These are phyloP conservation scores for Aspergillus novoparasiticus DNA, from an alignment of 2,329 filamentous ascomycete genomes.

Conservation along the genomic window DNA sequence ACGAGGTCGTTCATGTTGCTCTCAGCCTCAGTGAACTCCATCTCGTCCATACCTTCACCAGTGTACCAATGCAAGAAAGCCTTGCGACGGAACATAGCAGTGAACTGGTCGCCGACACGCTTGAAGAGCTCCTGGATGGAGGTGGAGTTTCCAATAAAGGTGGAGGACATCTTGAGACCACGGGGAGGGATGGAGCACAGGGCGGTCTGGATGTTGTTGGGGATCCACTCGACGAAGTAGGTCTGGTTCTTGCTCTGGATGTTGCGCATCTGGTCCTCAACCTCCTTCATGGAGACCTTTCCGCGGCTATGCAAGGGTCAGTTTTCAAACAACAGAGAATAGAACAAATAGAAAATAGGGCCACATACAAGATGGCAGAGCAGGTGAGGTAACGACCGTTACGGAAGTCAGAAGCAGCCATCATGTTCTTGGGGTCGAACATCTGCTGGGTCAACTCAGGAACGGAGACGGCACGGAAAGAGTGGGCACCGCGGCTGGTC, in stretches of 20 bases:
- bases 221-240: slow-evolving; percentile 99
- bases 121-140: slow-evolving; percentile 99
- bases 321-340: neutral
- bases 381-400: slow-evolving; percentile 99
- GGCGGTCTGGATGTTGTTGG: slow-evolving; percentile 99
- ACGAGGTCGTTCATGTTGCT: slow-evolving; percentile 99
- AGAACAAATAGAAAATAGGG: neutral
- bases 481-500: slow-evolving; percentile 87
- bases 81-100: slow-evolving; percentile 99
- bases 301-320: slow-evolving; percentile 68
- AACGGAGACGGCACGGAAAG: slow-evolving; percentile 96
- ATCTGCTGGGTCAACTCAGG: slow-evolving; percentile 99
- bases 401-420: slow-evolving; percentile 99
- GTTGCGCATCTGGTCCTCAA: slow-evolving; percentile 99
- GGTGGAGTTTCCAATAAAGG: slow-evolving; percentile 98
- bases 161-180: slow-evolving; percentile 98
- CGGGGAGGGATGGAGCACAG: slow-evolving; percentile 98
- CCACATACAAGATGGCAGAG: slow-evolving; percentile 87
- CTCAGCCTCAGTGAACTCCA: slow-evolving; percentile 99
- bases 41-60: slow-evolving; percentile 99
- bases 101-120: slow-evolving; percentile 99
- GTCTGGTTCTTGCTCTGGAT: slow-evolving; percentile 99
- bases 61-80: slow-evolving; percentile 99
- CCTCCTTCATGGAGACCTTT: slow-evolving; percentile 99
- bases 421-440: slow-evolving; percentile 99